Evolutionary conservation across 495 filamentous ascomycete genomes (phyloP), one percentile per base, ranked within the genome.

Genomic region (Annulohypoxylon moriforme): DNA sequence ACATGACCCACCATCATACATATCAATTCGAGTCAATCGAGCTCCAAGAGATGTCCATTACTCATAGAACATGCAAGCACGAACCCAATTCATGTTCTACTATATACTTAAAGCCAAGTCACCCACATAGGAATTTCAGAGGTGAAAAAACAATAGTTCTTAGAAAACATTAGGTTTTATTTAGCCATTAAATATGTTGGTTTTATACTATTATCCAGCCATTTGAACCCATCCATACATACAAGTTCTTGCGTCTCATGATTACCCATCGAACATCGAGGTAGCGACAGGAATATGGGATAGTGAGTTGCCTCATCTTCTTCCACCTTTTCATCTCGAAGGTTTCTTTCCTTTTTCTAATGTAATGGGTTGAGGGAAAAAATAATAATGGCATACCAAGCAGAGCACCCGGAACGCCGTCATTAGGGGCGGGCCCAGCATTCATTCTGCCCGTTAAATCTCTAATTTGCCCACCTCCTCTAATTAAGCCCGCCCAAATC

Each of bases 141-240:
- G 40, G 5, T 0, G 7, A 44, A 16, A 18, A 44, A 20, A 0
- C 4, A 6, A 9, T 29, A 29, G 29, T 29, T n/a, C 24, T 61
- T 34, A 46, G 34, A 60, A 56, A 47, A 56, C 44, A 68, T 68
- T 68, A 68, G 57, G 49, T 61, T 68, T 68, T 68, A 68, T 61
- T 68, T 40, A 36, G 34, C 50, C 57, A 68, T 68, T 68, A 68
- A 52, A 40, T 29, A 7, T 61, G 44, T 14, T n/a, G 46, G 24
- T 16, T 24, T 24, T 52, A 7, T 52, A 52, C 22, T 27, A 29
- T 14, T 14, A 55, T 61, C 47, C 49, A 49, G 42, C 57, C 61
- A 8, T 27, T 27, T n/a, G n/a, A 9, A 44, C 6, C 40, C 40
- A 44, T 44, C 16, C 16, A 11, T 7, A n/a, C 40, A 44, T 44